These are phyloP conservation scores for Candida tibetensis DNA, from an alignment of 805 yeast species.

Conservation along the genomic window DNA sequence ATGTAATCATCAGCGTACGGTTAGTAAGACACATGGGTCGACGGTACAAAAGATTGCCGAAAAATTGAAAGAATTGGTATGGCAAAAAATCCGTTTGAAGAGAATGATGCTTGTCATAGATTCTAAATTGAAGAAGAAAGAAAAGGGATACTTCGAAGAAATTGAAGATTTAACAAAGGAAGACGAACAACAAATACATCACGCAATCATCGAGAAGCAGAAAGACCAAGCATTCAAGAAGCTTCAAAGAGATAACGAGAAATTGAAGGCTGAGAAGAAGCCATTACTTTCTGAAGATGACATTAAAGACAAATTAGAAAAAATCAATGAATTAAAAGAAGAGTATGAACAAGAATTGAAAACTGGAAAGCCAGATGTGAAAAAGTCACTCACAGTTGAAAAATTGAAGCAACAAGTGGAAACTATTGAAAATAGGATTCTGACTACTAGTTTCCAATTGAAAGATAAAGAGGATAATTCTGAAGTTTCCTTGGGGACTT, in stretches of 20 bases:
- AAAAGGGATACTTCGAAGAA: slow-evolving; percentile 62
- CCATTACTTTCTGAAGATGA: slow-evolving; percentile 53
- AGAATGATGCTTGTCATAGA: slow-evolving; percentile 69
- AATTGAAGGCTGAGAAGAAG: slow-evolving; percentile 55
- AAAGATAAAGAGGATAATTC: slow-evolving; percentile 94
- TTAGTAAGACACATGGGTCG: slow-evolving; percentile 78
- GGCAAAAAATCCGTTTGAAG: slow-evolving; percentile 79
- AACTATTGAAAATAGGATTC: slow-evolving; percentile 67
- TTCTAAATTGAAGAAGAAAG: slow-evolving; percentile 47
- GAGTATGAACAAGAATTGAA: slow-evolving; percentile 57
- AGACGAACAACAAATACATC: slow-evolving; percentile 58
- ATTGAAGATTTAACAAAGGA: slow-evolving; percentile 64
- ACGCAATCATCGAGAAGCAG: slow-evolving; percentile 60
- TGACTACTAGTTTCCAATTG: slow-evolving; percentile 66
- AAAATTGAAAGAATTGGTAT: slow-evolving; percentile 71
- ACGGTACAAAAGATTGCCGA: slow-evolving; percentile 78
- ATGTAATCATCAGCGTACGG: slow-evolving; percentile 96
- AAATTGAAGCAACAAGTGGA: slow-evolving; percentile 71
- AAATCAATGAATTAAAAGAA: slow-evolving; percentile 49
- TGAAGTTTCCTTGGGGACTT: slow-evolving; percentile 87
- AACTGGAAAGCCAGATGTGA: slow-evolving; percentile 56
- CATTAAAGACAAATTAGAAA: slow-evolving; percentile 55
- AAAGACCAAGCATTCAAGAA: slow-evolving; percentile 61
- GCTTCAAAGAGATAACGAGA: slow-evolving; percentile 76
- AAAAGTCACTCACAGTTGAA: slow-evolving; percentile 53